phyloP scores from a whole-genome alignment of 495 filamentous ascomycete species.

The Aspergillus cavernicola region DNA sequence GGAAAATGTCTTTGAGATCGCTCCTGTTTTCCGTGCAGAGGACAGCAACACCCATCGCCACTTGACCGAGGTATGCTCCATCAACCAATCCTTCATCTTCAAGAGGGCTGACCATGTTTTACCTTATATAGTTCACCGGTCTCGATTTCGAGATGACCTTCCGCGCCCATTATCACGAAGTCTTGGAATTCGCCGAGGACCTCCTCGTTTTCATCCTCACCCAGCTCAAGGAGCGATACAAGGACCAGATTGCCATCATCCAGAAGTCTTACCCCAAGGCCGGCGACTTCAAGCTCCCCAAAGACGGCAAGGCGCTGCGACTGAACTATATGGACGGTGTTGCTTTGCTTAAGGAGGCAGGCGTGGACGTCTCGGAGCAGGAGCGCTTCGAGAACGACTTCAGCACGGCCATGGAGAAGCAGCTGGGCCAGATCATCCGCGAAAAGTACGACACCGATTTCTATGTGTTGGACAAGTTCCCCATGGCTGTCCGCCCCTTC shows the following conservation, averaged over 20 bases:
- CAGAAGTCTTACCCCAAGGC: constrained; percentile 55
- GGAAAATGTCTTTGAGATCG: constrained; percentile 84
- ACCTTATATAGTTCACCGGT: constrained; percentile 65
- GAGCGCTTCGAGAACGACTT: constrained; percentile 70
- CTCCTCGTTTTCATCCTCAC: constrained; percentile 88
- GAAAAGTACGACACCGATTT: constrained; percentile 87
- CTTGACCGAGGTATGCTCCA: constrained; percentile 75
- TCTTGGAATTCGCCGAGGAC: constrained; percentile 72
- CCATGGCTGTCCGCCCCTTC: constrained; percentile 78
- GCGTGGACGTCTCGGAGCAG: constrained; percentile 68
- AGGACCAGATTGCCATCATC: constrained; percentile 65
- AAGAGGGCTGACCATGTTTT: constrained; percentile 8
- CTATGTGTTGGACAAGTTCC: constrained; percentile 90
- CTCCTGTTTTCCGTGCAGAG: constrained; percentile 92
- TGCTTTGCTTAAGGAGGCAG: constrained; percentile 73
- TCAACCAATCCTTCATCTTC: constrained; percentile 26
- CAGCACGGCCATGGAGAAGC: constrained; percentile 81
- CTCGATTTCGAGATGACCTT: constrained; percentile 98
- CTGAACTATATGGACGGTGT: constrained; percentile 85
- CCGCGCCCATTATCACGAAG: constrained; percentile 82
- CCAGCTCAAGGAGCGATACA: constrained; percentile 63
- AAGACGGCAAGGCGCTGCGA: constrained; percentile 71
- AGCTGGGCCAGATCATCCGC: constrained; percentile 77
- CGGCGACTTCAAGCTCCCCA: constrained; percentile 54
- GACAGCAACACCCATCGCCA: constrained; percentile 95